A percentile compares a stretch with the other conserved stretches of the same genome.
Conservation (phyloP, 768 basidiomycete species). For the Tylopilus balloui region DNA sequence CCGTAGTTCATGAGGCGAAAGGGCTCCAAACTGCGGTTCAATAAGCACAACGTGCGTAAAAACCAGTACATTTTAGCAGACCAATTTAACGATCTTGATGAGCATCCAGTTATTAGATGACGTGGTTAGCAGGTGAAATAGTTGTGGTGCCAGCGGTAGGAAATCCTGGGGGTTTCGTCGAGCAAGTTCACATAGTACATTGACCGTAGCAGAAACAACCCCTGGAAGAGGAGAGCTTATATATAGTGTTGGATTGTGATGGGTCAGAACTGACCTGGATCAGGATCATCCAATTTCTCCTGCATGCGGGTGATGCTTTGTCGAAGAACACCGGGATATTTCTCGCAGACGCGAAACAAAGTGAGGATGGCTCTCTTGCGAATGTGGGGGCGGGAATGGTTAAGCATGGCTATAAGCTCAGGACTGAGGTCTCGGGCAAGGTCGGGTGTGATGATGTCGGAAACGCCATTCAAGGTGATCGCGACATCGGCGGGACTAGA, state of each 20-base stretch:
- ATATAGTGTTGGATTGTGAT: neutral
- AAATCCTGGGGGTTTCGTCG: constrained; percentile 76
- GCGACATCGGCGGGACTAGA: constrained; percentile 73
- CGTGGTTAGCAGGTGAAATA: constrained; percentile 90
- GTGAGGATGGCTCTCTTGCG: constrained; percentile 88
- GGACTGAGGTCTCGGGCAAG: constrained; percentile 87
- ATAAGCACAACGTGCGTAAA: neutral
- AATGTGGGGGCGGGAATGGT: constrained; percentile 83
- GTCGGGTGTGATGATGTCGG: constrained; percentile 80
- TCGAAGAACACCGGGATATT: constrained; percentile 74
- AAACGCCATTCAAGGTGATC: constrained; percentile 75
- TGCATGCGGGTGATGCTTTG: constrained; percentile 65
- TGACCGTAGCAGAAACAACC: constrained; percentile 91
- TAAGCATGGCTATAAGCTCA: constrained; percentile 81
- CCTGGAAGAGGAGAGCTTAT: constrained; percentile 39
- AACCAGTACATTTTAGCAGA: constrained; percentile 33
- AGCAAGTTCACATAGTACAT: constrained; percentile 90
- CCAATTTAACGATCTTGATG: constrained; percentile 96
- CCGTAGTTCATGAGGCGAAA: constrained; percentile 89
- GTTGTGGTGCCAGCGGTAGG: constrained; percentile 81
- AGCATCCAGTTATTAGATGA: constrained; percentile 99
- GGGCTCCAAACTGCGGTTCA: constrained; percentile 72
- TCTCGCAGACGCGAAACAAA: constrained; percentile 72
- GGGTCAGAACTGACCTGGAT: constrained; percentile 45
- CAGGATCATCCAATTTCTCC: constrained; percentile 77